A percentile compares a stretch with the other conserved stretches of the same genome.
These are phyloP conservation scores for Heliamphora exappendiculata DNA, from an alignment of 148 eudicot species.

Conservation along the genomic window DNA sequence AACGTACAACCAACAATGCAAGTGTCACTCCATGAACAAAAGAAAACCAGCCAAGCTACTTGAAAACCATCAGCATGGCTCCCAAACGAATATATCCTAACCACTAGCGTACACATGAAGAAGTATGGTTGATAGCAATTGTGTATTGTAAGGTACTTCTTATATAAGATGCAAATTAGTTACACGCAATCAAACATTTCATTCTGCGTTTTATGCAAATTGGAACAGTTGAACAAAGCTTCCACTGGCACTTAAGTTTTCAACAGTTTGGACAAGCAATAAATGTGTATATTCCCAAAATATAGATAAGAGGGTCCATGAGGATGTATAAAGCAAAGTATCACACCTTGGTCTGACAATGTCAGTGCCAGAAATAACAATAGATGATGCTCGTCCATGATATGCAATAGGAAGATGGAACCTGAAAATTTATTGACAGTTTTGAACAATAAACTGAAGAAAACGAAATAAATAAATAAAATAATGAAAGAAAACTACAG, in stretches of 20 bases:
- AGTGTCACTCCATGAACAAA: background rate
- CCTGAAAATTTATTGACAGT: slow-evolving; percentile 38
- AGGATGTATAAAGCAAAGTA: background rate
- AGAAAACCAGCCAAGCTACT: background rate
- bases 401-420: slow-evolving; percentile 90
- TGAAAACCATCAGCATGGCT: slow-evolving; percentile 2
- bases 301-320: background rate
- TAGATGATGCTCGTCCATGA: slow-evolving; percentile 95
- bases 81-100: background rate
- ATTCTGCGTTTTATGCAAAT: background rate
- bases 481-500: background rate
- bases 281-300: background rate
- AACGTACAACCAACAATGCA: no score
- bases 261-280: background rate
- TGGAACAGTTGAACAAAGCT: background rate
- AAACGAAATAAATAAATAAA: background rate
- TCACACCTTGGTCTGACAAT: slow-evolving; percentile 79
- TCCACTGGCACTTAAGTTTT: background rate
- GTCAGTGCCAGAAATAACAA: slow-evolving; percentile 89
- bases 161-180: background rate
- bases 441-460: slow-evolving; percentile 8
- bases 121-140: background rate
- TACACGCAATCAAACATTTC: background rate
- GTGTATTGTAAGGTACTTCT: background rate
- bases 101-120: background rate